Percentiles rank a stretch among this genome's conserved stretches.
These are phyloP conservation scores for Populus hybrid DNA, from an alignment of 441 rosid species.

Conservation along the genomic window DNA sequence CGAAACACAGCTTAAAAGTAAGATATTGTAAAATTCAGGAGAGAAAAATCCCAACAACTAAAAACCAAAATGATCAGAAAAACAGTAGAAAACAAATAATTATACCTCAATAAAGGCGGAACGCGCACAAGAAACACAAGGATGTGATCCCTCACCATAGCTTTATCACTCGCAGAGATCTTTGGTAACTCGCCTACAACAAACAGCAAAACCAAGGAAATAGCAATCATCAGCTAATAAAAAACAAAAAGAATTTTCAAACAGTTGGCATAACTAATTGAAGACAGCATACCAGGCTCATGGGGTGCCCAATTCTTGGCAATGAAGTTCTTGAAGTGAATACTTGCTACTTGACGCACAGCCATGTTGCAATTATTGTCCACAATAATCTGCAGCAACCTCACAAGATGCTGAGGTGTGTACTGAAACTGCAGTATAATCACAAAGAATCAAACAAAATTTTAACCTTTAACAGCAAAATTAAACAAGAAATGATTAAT, in stretches of 20 bases:
- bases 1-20: not conserved
- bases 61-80: not conserved
- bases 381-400: slow-evolving; percentile 83
- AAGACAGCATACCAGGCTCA: slow-evolving; percentile 45
- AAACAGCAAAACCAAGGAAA: not conserved
- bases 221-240: not conserved
- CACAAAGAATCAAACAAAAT: too few relatives aligned
- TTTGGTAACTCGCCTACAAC: slow-evolving; percentile 68
- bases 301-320: slow-evolving; percentile 89
- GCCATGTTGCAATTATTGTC: slow-evolving; percentile 67
- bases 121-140: slow-evolving; percentile 74
- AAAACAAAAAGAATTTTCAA: not conserved
- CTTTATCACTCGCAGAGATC: slow-evolving; percentile 68
- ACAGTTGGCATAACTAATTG: not conserved
- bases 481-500: not conserved
- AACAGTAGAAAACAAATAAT: slow-evolving; percentile 9
- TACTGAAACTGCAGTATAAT: slow-evolving; percentile 56
- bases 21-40: not conserved
- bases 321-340: slow-evolving; percentile 94
- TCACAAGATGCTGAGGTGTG: slow-evolving; percentile 84
- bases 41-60: not conserved
- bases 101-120: slow-evolving; percentile 84
- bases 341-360: slow-evolving; percentile 91
- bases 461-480: not conserved
- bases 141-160: slow-evolving; percentile 70